Percentiles rank a stretch among this genome's conserved stretches.
Evolutionary conservation across 2,329 filamentous ascomycete species (phyloP).

Genomic region (Hymenoscyphus fructigenus): DNA sequence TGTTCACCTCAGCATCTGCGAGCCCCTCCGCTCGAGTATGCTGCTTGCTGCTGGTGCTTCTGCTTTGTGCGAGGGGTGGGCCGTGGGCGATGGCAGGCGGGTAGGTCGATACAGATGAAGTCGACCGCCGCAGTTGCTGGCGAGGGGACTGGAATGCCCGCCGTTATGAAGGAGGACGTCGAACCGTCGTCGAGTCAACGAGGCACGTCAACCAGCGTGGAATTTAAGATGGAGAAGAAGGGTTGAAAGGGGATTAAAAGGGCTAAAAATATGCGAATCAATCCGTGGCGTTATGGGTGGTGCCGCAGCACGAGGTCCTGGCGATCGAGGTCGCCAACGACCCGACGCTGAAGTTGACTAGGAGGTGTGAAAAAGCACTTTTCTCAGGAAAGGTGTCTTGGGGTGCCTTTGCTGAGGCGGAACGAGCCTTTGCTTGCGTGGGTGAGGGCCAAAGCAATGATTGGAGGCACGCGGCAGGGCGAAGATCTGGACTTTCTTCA

Average conservation of each 20-base stretch:
- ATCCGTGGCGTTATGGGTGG: background rate
- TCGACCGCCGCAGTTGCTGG: background rate
- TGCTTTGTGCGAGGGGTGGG: slow-evolving; percentile 21
- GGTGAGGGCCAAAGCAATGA: background rate
- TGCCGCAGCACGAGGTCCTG: slow-evolving; percentile 10
- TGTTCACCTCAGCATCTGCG: slow-evolving; percentile 34
- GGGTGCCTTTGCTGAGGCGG: background rate
- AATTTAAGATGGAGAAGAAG: background rate
- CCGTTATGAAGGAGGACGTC: slow-evolving; percentile 17
- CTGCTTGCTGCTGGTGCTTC: slow-evolving; percentile 8
- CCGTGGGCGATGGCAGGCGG: slow-evolving; percentile 1
- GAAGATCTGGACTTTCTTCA: background rate
- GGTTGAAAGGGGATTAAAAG: background rate
- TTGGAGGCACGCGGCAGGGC: background rate
- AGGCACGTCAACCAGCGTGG: slow-evolving; percentile 1
- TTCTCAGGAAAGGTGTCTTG: background rate
- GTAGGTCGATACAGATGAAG: background rate
- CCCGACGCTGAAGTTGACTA: background rate
- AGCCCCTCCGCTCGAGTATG: slow-evolving; percentile 32
- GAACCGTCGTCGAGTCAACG: slow-evolving; percentile 19
- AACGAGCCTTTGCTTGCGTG: background rate
- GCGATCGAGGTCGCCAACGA: slow-evolving; percentile 15
- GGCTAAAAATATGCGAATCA: slow-evolving; percentile 7
- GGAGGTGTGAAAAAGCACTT: background rate
- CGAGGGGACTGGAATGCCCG: slow-evolving; percentile 19